phyloP scores from a whole-genome alignment of 768 basidiomycete species.

The Leccinum olivaceopallidum region DNA sequence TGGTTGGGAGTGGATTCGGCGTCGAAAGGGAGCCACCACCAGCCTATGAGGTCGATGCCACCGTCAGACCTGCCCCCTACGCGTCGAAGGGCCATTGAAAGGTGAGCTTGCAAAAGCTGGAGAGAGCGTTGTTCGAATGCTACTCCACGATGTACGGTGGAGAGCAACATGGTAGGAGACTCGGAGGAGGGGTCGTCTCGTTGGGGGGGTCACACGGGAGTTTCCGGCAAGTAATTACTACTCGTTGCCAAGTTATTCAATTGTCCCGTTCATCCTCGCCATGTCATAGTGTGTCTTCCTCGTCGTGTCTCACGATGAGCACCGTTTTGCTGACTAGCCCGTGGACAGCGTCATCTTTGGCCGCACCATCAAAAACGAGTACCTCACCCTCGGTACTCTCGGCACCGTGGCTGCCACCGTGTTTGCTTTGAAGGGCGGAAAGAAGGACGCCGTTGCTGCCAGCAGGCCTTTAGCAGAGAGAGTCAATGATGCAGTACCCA shows the following conservation, averaged over 20 bases:
- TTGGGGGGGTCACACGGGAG: constrained; percentile 25
- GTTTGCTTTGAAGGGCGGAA: constrained; percentile 57
- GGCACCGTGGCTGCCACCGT: constrained; percentile 54
- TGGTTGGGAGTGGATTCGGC: not conserved
- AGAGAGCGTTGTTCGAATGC: constrained; percentile 76
- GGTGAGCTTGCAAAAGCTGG: constrained; percentile 53
- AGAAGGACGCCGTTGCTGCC: constrained; percentile 43
- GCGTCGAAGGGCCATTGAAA: constrained; percentile 79
- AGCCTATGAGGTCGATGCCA: constrained; percentile 85
- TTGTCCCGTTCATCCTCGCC: constrained; percentile 17
- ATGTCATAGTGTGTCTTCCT: constrained; percentile 46
- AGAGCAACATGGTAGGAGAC: constrained; percentile 23
- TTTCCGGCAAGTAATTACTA: constrained; percentile 17
- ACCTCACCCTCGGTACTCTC: constrained; percentile 72
- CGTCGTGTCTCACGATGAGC: not conserved
- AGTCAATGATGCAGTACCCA: constrained; percentile 62
- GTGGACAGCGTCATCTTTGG: constrained; percentile 67
- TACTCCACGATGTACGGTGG: constrained; percentile 65
- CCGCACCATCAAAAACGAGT: constrained; percentile 79
- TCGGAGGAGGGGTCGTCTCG: constrained; percentile 10
- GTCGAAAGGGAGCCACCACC: constrained; percentile 82
- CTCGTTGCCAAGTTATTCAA: not conserved
- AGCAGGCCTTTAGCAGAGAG: constrained; percentile 49
- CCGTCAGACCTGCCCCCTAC: constrained; percentile 91
- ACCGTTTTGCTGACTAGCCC: constrained; percentile 4